Evolutionary conservation across 768 basidiomycete species (phyloP), one percentile per base, ranked within the genome.

Genomic region (Kockovaella imperatae): DNA sequence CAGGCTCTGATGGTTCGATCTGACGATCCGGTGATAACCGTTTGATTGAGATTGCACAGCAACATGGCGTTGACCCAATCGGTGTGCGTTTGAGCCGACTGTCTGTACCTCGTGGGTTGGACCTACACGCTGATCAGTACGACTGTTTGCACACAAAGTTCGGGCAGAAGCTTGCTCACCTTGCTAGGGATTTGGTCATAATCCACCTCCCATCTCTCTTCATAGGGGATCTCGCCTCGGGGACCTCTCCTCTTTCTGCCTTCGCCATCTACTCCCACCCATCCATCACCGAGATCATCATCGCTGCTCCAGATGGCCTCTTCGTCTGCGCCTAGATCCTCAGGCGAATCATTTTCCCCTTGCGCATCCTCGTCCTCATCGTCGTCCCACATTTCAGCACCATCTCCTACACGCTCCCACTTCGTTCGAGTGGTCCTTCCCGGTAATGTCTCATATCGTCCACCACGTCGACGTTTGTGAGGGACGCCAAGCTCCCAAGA

Each of bases 51-150:
- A 65, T 96, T 91, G 73, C 87, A 90, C 15, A 99, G 77, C 2
- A 89, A 64, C 39, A 97, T 80, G 60, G 97, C 93, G 65, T 95
- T 99, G 29, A 97, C 80, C 93, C 93, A 99, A 72, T 96, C 91
- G 1, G 82, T 83, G 68, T 96, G 90, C 4, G 80, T 78, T 66
- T 96, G 90, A 7, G 83, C 82, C 49, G 82, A 84, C 68, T 96
- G 91, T 25, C 93, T 79, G 67, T 95, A 96, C 1, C 47, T 57
- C 0, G 72, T 65, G 18, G 31, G 31, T 10, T 32, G 31, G 31
- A 32, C 31, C 31, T n/a, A n/a, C 31, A 32, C 10, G 31, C 31
- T 32, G 31, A 10, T 32, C 31, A 32, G 10, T n/a, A n/a, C n/a
- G n/a, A n/a, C n/a, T n/a, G n/a, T n/a, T 32, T n/a, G 31, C 42